Evolutionary conservation across 441 rosid genomes (phyloP), one percentile per base, ranked within the genome.

Genomic region (Raphanus hybrid): DNA sequence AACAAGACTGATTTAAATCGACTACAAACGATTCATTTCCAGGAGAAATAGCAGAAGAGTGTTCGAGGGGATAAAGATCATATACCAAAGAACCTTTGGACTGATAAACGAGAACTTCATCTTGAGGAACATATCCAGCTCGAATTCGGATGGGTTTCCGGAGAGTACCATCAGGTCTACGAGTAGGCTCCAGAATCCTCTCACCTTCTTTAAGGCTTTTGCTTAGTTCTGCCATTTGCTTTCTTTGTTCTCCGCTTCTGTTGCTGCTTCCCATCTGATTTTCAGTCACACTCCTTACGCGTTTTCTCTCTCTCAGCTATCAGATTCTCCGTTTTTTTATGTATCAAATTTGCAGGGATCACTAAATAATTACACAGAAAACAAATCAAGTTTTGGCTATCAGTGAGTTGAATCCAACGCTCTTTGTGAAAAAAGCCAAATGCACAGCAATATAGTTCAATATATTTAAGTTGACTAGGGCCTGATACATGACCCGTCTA

Each of bases 161-260:
- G 71, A 89, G 86, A 14, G 94, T 90, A 18, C 97, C 97, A 80
- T 96, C 97, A 52, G 99, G 97, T 77, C 97, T 83, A 64, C 91
- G 85, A 8, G 88, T 90, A 8, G 98, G 97, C 32, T 89, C 96
- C 60, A 96, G 35, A 69, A 93, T 85, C 62, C 98, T 86, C 78
- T 96, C 99, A 29, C 98, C 98, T 85, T 92, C 97, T 83, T 93
- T 96, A 78, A 93, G 93, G 92, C 86, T 92, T 91, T 90, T 85
- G 88, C 91, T 85, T 48, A 90, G 75, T 84, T 93, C 97, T 48
- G 87, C 90, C 93, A 88, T 87, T 77, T 79, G 78, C 69, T 79
- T 83, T 79, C 72, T 71, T 20, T 82, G 87, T 34, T 87, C 92
- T 55, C 78, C 94, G 10, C 69, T 81, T 65, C 80, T 86, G 67